Base-by-base conservation (phyloP, 2,329 filamentous ascomycete species). In the Cladosporium sp. region DNA sequence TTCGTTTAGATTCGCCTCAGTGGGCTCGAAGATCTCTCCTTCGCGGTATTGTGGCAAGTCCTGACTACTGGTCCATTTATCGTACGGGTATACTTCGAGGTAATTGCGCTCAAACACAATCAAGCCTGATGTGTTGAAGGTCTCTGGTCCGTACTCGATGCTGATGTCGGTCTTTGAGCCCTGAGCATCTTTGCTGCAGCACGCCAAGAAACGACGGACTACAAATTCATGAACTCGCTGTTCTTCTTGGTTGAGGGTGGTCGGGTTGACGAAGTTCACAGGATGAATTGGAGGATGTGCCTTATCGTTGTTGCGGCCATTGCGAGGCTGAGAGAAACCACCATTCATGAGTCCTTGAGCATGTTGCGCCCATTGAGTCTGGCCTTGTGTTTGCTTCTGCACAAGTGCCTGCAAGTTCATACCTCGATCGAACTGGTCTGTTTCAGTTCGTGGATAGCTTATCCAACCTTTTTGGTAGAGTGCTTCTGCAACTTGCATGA, bases 261-360 rank as follows among this genome's bases (percentile, higher is more conserved):
- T 76, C 0, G 89, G 85, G 0, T 86, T 85, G 6, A 90, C 92
- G 74, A 91, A 96, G n/a, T 91, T 91, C 67, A 99, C 90, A 0
- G 95, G 95, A 72, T 99, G 95, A 67, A 99, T 99, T 0, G 95
- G 95, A 29, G 95, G 95, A 79, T 99, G 95, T 0, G 95, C 95
- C 78, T 97, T 95, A 78, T 99, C 95, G 77, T 99, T 96, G 76
- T 98, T 88, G 62, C 88, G 86, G 4, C 95, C 95, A 70, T 89
- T 86, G 50, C 94, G 88, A 21, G 95, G 95, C 70, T 91, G 89
- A 56, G 87, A 86, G 76, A 97, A 98, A 10, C 83, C 89, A 3
- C 92, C 92, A 68, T 90, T 84, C 33, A 91, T 80, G 11, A 98
- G 84, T 21, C 80, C 83, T 75, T 90, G 90, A 4, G 94, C 93